Percentiles rank a stretch among this genome's conserved stretches.
These are phyloP conservation scores for Aspergillus sp. DNA, from an alignment of 2,329 filamentous ascomycete genomes.

Conservation along the genomic window DNA sequence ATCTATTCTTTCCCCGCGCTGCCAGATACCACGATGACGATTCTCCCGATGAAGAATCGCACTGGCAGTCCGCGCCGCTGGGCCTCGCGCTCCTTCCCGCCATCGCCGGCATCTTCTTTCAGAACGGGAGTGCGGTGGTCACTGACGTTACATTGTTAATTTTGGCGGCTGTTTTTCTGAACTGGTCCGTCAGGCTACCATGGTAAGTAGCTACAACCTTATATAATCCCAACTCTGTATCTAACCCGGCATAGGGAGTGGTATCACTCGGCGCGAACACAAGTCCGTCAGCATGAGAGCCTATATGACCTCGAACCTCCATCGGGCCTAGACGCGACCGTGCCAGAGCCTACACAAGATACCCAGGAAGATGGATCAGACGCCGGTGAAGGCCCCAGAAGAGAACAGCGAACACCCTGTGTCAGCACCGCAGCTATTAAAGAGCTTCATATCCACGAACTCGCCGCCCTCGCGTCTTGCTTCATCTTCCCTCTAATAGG, in stretches of 20 bases:
- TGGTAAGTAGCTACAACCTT: conserved; percentile 61
- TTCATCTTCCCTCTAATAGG: conserved; percentile 75
- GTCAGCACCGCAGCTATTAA: conserved; percentile 42
- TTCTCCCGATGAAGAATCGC: conserved; percentile 57
- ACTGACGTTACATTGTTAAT: conserved; percentile 82
- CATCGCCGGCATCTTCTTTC: conserved; percentile 78
- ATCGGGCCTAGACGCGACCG: conserved; percentile 29
- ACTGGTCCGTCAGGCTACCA: conserved; percentile 87
- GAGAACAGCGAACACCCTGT: neutral
- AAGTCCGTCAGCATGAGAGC: conserved; percentile 49
- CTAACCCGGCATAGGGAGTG: conserved; percentile 56
- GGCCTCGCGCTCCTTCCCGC: conserved; percentile 83
- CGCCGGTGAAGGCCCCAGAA: conserved; percentile 1
- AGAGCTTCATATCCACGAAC: conserved; percentile 74
- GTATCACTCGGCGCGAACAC: conserved; percentile 70
- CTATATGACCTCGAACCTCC: conserved; percentile 21
- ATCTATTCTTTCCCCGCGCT: conserved; percentile 63
- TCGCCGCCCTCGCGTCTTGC: conserved; percentile 72
- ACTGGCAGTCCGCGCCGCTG: conserved; percentile 78
- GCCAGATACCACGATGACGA: conserved; percentile 31
- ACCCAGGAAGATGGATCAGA: neutral
- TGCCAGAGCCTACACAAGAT: conserved; percentile 16
- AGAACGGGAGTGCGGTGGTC: conserved; percentile 77
- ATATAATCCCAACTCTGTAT: conserved; percentile 9
- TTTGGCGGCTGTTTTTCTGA: conserved; percentile 80